Conservation (phyloP, 192 early-diverging fungal species). For the Funneliformis mosseae region DNA sequence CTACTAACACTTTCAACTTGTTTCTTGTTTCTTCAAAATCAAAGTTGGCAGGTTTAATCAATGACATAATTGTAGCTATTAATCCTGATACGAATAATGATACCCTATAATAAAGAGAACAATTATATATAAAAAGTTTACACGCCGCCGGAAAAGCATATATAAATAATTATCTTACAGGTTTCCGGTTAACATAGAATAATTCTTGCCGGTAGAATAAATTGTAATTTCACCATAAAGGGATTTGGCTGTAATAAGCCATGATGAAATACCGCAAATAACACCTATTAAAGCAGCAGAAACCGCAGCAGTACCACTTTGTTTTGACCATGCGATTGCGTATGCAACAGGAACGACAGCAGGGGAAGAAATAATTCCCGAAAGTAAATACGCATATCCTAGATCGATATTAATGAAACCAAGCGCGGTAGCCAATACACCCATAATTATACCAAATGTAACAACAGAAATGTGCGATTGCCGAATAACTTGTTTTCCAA, state of each 20-base stretch:
- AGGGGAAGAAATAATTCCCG: constrained; percentile 67
- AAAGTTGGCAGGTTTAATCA: neutral
- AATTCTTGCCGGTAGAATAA: constrained; percentile 60
- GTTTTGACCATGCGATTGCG: constrained; percentile 68
- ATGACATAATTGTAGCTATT: constrained; percentile 38
- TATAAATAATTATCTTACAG: constrained; percentile 51
- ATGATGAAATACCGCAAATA: constrained; percentile 55
- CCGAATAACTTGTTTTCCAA: constrained; percentile 59
- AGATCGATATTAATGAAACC: constrained; percentile 64
- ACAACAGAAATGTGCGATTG: constrained; percentile 56
- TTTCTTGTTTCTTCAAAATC: constrained; percentile 16
- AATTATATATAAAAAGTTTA: constrained; percentile 13
- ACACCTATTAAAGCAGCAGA: constrained; percentile 57
- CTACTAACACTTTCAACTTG: constrained; percentile 24
- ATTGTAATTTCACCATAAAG: constrained; percentile 62
- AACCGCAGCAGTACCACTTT: constrained; percentile 57
- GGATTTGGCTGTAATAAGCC: constrained; percentile 57
- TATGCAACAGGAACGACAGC: constrained; percentile 68
- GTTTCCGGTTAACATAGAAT: constrained; percentile 79
- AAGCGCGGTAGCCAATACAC: constrained; percentile 60
- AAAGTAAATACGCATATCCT: constrained; percentile 66
- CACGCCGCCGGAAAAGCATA: too few relatives aligned
- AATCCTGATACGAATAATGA: constrained; percentile 40
- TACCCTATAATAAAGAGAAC: constrained; percentile 19
- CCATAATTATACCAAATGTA: constrained; percentile 73